Base-by-base conservation (phyloP, 805 yeast genomes). In the Brettanomyces custersianus region DNA sequence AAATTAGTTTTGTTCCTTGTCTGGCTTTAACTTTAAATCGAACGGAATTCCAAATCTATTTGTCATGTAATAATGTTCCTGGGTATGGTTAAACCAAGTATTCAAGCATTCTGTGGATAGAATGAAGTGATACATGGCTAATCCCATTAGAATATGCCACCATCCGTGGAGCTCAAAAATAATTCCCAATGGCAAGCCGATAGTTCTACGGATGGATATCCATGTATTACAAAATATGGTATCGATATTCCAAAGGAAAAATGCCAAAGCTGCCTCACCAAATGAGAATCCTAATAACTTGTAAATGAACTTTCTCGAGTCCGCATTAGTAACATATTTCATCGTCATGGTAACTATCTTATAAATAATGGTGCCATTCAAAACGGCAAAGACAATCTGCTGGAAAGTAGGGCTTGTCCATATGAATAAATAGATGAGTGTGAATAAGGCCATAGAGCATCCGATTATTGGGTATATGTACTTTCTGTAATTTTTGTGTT, bases 91-190 rank as follows among this genome's bases (percentile, higher is more conserved):
- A 42, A 80, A 66, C 58, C 79, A 74, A 28, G 77, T 58, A 44
- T 92, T 71, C 43, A 87, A 63, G 46, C 80, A 77, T 60, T 84
- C 87, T 48, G 78, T 67, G 51, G 79, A 84, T 3, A 81, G 77
- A 43, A 87, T 68, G 55, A 83, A 86, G 53, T 68, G 80, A 59
- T 85, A 88, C 10, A 87, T 88, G 1, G 95, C 94, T 15, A 75
- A 61, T 0, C 92, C 87, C 0, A 88, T 80, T 38, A 81, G 63
- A 20, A 81, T 60, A 52, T 87, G 96, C 96, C 96, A 87, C 95
- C 95, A 88, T 18, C 92, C 94, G 50, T 87, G 96, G 18, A 88
- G 77, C 55, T 87, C 96, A 22, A 88, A 64, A 3, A 48, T 29
- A 4, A 87, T 46, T 2, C 96, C 96, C 39, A 80, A 72, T 2